Evolutionary conservation across 306 rosid genomes (phyloP).

Genomic region (Quercus cerris): DNA sequence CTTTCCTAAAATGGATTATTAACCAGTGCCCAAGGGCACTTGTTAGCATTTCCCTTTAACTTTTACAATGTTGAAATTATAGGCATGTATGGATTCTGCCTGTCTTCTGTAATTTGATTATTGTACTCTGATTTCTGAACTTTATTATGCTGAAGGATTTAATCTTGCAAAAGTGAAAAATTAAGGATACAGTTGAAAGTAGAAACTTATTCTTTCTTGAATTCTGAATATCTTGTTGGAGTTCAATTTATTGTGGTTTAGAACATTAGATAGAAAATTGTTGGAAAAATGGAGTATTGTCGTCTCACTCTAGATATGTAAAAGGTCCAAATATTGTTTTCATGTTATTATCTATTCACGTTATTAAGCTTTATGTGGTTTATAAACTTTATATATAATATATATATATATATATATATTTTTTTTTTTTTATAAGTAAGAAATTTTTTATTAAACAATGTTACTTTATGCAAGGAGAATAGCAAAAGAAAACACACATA

Average conservation of each 20-base stretch:
- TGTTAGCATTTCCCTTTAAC: too few relatives aligned
- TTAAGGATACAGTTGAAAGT: neutral
- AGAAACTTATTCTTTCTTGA: neutral
- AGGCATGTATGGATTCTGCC: neutral
- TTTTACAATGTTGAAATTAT: neutral
- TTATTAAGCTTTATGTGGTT: neutral
- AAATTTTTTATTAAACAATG: too few relatives aligned
- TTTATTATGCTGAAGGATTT: neutral
- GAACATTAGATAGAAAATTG: neutral
- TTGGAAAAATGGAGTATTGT: too few relatives aligned
- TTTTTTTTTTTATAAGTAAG: too few relatives aligned
- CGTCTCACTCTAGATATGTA: too few relatives aligned
- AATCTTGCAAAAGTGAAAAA: neutral
- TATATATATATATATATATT: too few relatives aligned
- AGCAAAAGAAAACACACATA: too few relatives aligned
- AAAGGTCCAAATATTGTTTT: neutral
- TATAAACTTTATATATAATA: neutral
- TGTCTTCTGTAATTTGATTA: neutral
- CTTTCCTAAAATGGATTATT: too few relatives aligned
- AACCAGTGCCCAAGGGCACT: too few relatives aligned
- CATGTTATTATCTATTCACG: neutral
- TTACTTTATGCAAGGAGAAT: too few relatives aligned
- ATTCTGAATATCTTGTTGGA: neutral
- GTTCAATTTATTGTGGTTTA: neutral
- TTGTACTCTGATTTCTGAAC: neutral